Percentiles rank a stretch among this genome's conserved stretches.
phyloP scores from a whole-genome alignment of 1,284 basidiomycete species.

The Trametes pubescens region DNA sequence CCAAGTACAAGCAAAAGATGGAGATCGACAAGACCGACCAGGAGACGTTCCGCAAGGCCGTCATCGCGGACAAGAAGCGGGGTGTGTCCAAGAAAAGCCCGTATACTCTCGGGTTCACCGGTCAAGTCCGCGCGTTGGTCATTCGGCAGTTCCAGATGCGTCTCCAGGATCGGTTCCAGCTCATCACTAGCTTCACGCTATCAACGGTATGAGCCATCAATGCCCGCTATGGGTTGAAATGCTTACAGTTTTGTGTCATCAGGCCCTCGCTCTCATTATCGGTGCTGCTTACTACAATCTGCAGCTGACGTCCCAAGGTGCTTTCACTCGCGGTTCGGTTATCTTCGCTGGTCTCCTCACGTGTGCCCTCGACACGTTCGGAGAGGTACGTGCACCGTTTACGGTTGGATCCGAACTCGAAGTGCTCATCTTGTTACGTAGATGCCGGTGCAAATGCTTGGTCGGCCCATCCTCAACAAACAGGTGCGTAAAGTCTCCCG shows the following conservation, averaged over 20 bases:
- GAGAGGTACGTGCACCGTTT: conserved; percentile 55
- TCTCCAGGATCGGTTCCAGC: conserved; percentile 85
- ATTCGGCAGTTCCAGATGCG: conserved; percentile 81
- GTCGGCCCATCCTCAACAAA: conserved; percentile 76
- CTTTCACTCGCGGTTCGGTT: conserved; percentile 88
- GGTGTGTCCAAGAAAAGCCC: conserved; percentile 87
- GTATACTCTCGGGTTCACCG: conserved; percentile 84
- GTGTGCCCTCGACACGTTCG: conserved; percentile 81
- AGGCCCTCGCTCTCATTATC: conserved; percentile 74
- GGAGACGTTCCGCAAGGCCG: conserved; percentile 80
- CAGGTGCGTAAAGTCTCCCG: conserved; percentile 46
- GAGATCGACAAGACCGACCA: conserved; percentile 72
- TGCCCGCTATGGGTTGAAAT: neutral
- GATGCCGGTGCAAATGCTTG: conserved; percentile 77
- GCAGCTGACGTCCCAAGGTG: conserved; percentile 77
- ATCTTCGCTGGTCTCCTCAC: conserved; percentile 82
- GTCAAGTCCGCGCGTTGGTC: conserved; percentile 78
- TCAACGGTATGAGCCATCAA: conserved; percentile 51
- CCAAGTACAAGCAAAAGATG: conserved; percentile 73
- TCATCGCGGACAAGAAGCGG: conserved; percentile 82
- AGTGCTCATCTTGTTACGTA: conserved; percentile 17
- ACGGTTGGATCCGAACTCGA: too few species aligned
- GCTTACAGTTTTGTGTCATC: conserved; percentile 30
- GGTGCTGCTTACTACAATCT: conserved; percentile 82
- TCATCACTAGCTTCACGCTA: conserved; percentile 74